Conservation (phyloP, 495 filamentous ascomycete species). For the Neurospora africana region DNA sequence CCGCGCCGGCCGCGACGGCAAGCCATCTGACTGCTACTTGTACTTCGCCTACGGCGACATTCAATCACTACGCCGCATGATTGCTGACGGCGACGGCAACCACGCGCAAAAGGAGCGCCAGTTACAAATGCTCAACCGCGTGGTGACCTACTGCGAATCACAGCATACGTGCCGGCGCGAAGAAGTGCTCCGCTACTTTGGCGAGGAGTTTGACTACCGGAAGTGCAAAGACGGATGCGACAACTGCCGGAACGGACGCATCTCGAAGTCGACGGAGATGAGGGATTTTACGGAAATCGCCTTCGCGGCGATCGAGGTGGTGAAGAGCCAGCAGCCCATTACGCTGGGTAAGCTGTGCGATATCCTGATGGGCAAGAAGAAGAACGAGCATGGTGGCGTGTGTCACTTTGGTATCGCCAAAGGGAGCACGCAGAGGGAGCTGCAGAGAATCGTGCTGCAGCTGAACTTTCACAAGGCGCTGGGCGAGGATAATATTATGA, state of each 20-base stretch:
- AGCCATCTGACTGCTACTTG: slow-evolving; percentile 77
- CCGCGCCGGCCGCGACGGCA: slow-evolving; percentile 83
- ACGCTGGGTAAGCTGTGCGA: slow-evolving; percentile 45
- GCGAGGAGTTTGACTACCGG: slow-evolving; percentile 61
- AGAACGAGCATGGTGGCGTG: slow-evolving; percentile 6
- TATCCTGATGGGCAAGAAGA: slow-evolving; percentile 34
- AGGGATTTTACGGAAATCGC: slow-evolving; percentile 72
- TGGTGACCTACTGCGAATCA: slow-evolving; percentile 84
- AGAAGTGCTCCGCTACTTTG: slow-evolving; percentile 86
- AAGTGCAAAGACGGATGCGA: slow-evolving; percentile 71
- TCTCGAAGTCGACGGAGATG: slow-evolving; percentile 45
- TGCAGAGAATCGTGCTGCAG: slow-evolving; percentile 38
- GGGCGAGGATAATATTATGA: slow-evolving; percentile 37
- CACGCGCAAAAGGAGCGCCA: slow-evolving; percentile 73
- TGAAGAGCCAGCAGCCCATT: slow-evolving; percentile 38
- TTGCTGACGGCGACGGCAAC: slow-evolving; percentile 63
- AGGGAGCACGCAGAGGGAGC: slow-evolving; percentile 34
- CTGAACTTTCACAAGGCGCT: slow-evolving; percentile 32
- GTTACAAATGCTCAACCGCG: slow-evolving; percentile 68
- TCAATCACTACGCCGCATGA: slow-evolving; percentile 55
- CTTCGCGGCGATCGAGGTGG: slow-evolving; percentile 51
- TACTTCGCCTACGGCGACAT: slow-evolving; percentile 73
- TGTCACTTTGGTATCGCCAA: slow-evolving; percentile 35
- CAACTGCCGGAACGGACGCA: slow-evolving; percentile 60
- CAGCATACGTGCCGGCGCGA: slow-evolving; percentile 72